Evolutionary conservation across 495 filamentous ascomycete genomes (phyloP).

Genomic region (Lophiotrema nucula): DNA sequence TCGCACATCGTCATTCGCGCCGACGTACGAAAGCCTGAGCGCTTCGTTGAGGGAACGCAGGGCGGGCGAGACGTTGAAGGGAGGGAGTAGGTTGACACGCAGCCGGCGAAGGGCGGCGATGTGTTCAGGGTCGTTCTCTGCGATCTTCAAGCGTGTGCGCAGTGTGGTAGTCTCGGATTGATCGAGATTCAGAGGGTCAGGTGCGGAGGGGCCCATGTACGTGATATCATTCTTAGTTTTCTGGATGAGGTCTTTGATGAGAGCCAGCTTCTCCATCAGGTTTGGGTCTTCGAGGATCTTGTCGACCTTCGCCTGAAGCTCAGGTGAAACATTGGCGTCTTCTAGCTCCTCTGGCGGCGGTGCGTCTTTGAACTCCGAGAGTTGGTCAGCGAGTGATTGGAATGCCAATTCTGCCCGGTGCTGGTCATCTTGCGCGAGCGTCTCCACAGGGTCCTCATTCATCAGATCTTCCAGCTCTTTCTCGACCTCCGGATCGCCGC

Average conservation of each 20-base stretch:
- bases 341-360: background rate
- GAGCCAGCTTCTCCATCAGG: conserved; percentile 19
- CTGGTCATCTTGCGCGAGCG: background rate
- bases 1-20: conserved; percentile 28
- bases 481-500: background rate
- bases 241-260: conserved; percentile 3
- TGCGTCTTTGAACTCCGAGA: conserved; percentile 5
- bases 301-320: conserved; percentile 22
- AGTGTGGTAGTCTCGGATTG: conserved; percentile 4
- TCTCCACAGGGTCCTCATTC: background rate
- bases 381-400: background rate
- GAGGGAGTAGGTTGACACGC: conserved; percentile 19
- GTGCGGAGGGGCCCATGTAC: background rate
- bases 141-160: conserved; percentile 8
- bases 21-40: conserved; percentile 24
- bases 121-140: conserved; percentile 29
- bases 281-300: conserved; percentile 26
- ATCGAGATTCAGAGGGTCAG: conserved; percentile 19
- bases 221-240: background rate
- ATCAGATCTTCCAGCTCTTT: background rate
- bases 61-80: conserved; percentile 18
- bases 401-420: background rate
- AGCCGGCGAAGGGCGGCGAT: conserved; percentile 21
- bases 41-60: conserved; percentile 19
- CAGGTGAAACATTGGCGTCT: background rate